Conservation (phyloP, 2,329 filamentous ascomycete genomes). For the Shiraia bambusicola region DNA sequence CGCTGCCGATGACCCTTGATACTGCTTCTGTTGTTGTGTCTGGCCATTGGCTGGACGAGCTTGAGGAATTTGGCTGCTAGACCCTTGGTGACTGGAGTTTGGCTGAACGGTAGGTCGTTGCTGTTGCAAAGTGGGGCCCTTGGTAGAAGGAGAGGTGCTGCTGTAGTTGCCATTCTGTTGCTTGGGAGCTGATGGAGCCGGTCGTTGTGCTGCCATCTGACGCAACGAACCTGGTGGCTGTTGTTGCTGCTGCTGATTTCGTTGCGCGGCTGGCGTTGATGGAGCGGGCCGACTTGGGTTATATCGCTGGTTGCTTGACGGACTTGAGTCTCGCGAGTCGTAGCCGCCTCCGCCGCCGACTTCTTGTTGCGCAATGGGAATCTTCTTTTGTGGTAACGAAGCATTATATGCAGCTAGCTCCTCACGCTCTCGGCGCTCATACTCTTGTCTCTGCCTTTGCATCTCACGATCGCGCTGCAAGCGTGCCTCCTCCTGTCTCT, state of each 20-base stretch:
- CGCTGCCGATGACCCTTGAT: conserved; percentile 50
- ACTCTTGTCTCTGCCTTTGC: conserved; percentile 45
- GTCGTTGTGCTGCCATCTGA: conserved; percentile 69
- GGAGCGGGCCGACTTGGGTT: conserved; percentile 85
- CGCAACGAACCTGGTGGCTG: conserved; percentile 55
- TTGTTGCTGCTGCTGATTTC: conserved; percentile 52
- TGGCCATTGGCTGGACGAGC: conserved; percentile 50
- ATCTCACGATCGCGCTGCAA: conserved; percentile 43
- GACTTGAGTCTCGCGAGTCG: conserved; percentile 48
- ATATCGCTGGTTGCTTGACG: conserved; percentile 63
- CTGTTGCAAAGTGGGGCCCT: conserved; percentile 26
- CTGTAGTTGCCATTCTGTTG: conserved; percentile 39
- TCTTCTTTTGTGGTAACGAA: conserved; percentile 77
- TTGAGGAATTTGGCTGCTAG: conserved; percentile 44
- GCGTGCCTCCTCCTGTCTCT: conserved; percentile 45
- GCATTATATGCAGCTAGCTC: conserved; percentile 89
- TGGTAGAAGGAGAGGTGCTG: conserved; percentile 30
- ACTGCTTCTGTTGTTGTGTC: conserved; percentile 35
- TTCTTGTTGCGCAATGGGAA: conserved; percentile 85
- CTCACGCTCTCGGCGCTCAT: conserved; percentile 56
- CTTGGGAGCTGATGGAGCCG: conserved; percentile 72
- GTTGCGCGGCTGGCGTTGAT: conserved; percentile 64
- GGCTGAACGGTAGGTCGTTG: conserved; percentile 49
- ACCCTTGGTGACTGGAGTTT: conserved; percentile 41
- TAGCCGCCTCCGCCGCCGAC: conserved; percentile 64